A percentile compares a stretch with the other conserved stretches of the same genome.
phyloP scores from a whole-genome alignment of 768 basidiomycete species.

The Ramaria sp. region DNA sequence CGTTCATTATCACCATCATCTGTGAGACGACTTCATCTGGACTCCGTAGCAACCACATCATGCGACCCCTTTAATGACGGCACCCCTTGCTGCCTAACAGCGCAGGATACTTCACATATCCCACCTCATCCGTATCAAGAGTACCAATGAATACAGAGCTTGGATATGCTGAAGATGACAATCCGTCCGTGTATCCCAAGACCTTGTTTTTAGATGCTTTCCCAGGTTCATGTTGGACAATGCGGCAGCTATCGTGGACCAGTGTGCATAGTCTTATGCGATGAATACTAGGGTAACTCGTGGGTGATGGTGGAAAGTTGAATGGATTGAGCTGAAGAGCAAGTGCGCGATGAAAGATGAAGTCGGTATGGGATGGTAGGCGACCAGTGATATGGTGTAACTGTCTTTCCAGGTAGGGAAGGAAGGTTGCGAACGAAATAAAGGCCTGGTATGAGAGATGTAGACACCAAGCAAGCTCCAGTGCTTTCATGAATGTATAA shows the following conservation, averaged over 20 bases:
- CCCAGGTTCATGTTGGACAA: slow-evolving; percentile 28
- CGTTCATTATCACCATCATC: slow-evolving; percentile 52
- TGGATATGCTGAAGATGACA: slow-evolving; percentile 19
- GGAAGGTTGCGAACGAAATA: neutral
- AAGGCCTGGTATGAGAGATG: neutral
- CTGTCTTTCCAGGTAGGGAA: slow-evolving; percentile 34
- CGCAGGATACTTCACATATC: slow-evolving; percentile 6
- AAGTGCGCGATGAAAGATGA: slow-evolving; percentile 49
- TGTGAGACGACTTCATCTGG: neutral
- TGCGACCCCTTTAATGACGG: neutral
- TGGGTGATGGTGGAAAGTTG: slow-evolving; percentile 17
- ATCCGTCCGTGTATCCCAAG: slow-evolving; percentile 47
- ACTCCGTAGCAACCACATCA: neutral
- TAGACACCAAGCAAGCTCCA: too few relatives aligned
- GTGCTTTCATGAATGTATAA: too few relatives aligned
- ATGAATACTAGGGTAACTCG: slow-evolving; percentile 44
- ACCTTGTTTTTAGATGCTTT: slow-evolving; percentile 22
- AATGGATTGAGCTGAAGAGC: slow-evolving; percentile 43
- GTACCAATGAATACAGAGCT: neutral
- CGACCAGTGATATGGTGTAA: slow-evolving; percentile 60
- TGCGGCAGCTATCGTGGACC: slow-evolving; percentile 54
- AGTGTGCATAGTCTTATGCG: slow-evolving; percentile 42
- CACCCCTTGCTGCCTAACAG: neutral
- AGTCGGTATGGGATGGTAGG: slow-evolving; percentile 60
- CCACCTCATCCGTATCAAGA: neutral